Base-by-base conservation (phyloP, 1,284 basidiomycete species). In the Cryptococcus sp. region DNA sequence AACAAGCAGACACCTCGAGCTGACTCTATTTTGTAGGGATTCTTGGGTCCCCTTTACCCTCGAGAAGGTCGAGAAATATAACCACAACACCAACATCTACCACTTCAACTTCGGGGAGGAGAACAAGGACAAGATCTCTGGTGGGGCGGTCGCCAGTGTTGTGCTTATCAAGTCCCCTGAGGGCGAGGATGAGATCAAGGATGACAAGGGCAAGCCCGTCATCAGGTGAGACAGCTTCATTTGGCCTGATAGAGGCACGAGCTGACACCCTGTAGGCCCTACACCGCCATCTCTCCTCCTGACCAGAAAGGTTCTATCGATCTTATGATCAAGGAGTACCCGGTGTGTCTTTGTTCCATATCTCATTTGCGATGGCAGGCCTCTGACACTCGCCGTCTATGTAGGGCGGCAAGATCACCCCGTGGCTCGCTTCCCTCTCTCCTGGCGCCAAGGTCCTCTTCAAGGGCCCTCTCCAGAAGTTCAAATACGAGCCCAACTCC, bases 391-490 rank as follows among this genome's bases (percentile, higher is more conserved):
- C 11, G 36, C 35, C 42, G 46, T 59, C 35, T 58, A 40, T 8
- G 4, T 55, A 91, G 50, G 82, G 78, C 7, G 91, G 91, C 54
- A 85, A 87, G 67, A 84, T 89, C 69, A 89, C 88, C 51, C 87
- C 89, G 68, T 82, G 88, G 73, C 86, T 93, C 65, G 83, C 85
- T 65, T 75, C 46, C 71, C 72, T 86, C 57, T 82, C 91, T 81
- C 84, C 84, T 43, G 95, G 95, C 23, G 88, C 94, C 68, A 85
- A 83, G 61, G 80, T 98, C 55, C 78, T 84, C 36, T 83, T 98
- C 79, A 98, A 98, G 80, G 95, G 91, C 16, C 93, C 93, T 15
- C 84, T 94, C 61, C 72, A 79, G 57, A 97, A 96, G 78, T 88
- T 86, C 79, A 82, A 85, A 40, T 92, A 87, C 81, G 84, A 89